Evolutionary conservation across 2,329 filamentous ascomycete species (phyloP), one percentile per base, ranked within the genome.

Genomic region (Hymenoscyphus scutula): DNA sequence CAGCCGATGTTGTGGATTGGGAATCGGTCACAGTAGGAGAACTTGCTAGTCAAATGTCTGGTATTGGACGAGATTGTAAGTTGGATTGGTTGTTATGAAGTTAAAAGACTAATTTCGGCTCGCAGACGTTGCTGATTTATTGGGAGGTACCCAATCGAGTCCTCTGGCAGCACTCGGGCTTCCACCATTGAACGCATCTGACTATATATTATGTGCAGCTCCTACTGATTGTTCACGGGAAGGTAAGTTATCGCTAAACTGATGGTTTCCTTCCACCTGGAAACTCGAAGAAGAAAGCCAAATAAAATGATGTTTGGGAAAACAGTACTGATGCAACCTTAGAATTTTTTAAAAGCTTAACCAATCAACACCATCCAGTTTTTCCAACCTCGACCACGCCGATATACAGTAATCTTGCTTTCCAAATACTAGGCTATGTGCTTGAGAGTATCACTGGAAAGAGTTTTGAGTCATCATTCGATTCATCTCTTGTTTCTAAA

Each of bases 381-480:
- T 76, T 74, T 58, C 67, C 74, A 3, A 69, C 74, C 1, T 73
- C 68, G 13, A 65, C 71, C 29, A 72, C 73, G 1, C 76, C 76
- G 0, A 72, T 72, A 2, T 77, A 77, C 64, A 73, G 74, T 57
- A 78, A 79, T 65, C 66, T 73, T 1, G 77, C 73, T 6, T 78
- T 70, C 61, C 70, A 73, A 57, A 71, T 78, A 37, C 68, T 78
- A 3, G 70, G 71, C 2, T 78, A 77, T 60, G 77, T 74, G 6
- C 71, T 77, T n/a, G 74, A 78, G 64, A 69, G 68, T 56, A 78
- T 79, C 63, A 78, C 76, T 1, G 74, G 75, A 7, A 71, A 69
- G 23, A 59, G 68, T 5, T 73, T 76, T 54, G 54, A 67, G 23
- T 56, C 62, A 2, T 66, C 74, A 7, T 70, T 78, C 19, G 41